Base-by-base conservation (phyloP, 345 rosid genomes). In the Linum trigynum region DNA sequence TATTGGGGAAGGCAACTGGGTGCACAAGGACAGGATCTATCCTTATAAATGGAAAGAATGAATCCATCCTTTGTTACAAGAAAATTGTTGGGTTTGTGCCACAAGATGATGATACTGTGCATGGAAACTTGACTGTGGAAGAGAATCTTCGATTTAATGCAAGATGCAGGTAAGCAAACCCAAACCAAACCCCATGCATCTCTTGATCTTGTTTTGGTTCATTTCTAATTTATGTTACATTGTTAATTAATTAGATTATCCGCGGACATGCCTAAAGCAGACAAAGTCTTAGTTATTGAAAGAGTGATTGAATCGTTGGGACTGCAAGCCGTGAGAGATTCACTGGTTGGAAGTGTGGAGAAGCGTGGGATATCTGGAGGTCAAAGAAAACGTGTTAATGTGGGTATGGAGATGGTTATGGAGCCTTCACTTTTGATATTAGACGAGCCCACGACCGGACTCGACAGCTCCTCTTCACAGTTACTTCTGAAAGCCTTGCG, bases 21-120 rank as follows among this genome's bases (percentile, higher is more conserved):
- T 91, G 96, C 80, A 74, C 71, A 0, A 77, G 73, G 67, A 72
- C 79, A 41, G 97, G 97, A 64, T 69, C 64, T n/a, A 79, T 91
- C 73, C 96, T 86, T 48, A 73, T 91, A 48, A 91, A 91, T 75
- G 97, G 96, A 38, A 82, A 67, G 75, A 80, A 82, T 64, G 92
- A 91, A 39, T 70, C 95, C 7, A 86, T 91, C 71, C 79, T 75
- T 65, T 79, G 91, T 7, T 91, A 86, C 51, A 88, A 78, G 78
- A 91, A 82, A 76, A 91, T 91, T 42, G 83, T 84, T 68, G 97
- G 97, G 8, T 91, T 83, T 77, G 97, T 91, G 1, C 97, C 97
- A 66, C 97, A 91, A 73, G 97, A 91, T 83, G 97, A 91, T 83
- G 97, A 91, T 71, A 83, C 86, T 56, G 97, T 91, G 4, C 97